Evolutionary conservation across 176 grass and related monocot genomes (phyloP).

Genomic region (Hsuehochloa calcarea): DNA sequence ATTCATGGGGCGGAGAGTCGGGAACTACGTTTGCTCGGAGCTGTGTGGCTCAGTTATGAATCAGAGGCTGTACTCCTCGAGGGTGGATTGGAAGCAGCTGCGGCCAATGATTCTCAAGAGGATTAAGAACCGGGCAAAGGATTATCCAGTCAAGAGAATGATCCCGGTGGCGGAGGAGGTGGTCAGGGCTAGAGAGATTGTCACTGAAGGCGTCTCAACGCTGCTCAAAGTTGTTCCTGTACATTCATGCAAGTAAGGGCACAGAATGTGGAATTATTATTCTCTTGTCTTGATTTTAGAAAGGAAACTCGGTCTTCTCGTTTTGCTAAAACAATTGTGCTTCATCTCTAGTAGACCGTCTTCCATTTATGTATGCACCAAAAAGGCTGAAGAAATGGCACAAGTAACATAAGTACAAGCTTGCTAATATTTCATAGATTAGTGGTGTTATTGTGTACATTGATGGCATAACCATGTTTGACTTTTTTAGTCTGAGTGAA

Average conservation of each 20-base stretch:
- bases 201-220: slow-evolving; percentile 51
- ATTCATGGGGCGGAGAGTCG: slow-evolving; percentile 21
- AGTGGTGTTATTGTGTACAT: background rate
- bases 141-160: slow-evolving; percentile 78
- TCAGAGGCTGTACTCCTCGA: slow-evolving; percentile 55
- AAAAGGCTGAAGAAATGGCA: background rate
- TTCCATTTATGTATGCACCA: background rate
- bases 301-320: background rate
- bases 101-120: slow-evolving; percentile 91
- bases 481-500: background rate
- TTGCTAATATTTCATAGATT: background rate
- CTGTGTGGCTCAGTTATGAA: slow-evolving; percentile 34
- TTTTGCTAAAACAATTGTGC: background rate
- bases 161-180: slow-evolving; percentile 77
- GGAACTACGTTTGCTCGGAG: slow-evolving; percentile 18
- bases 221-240: slow-evolving; percentile 60
- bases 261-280: background rate
- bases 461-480: slow-evolving; percentile 5
- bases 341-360: background rate
- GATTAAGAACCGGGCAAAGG: slow-evolving; percentile 56
- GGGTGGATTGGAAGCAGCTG: slow-evolving; percentile 79
- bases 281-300: background rate
- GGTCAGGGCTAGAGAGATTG: slow-evolving; percentile 51
- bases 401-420: background rate
- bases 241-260: slow-evolving; percentile 85